Percentiles rank a stretch among this genome's conserved stretches.
Conservation (phyloP, 169 alveolate genomes). For the Perkinsus chesapeaki region DNA sequence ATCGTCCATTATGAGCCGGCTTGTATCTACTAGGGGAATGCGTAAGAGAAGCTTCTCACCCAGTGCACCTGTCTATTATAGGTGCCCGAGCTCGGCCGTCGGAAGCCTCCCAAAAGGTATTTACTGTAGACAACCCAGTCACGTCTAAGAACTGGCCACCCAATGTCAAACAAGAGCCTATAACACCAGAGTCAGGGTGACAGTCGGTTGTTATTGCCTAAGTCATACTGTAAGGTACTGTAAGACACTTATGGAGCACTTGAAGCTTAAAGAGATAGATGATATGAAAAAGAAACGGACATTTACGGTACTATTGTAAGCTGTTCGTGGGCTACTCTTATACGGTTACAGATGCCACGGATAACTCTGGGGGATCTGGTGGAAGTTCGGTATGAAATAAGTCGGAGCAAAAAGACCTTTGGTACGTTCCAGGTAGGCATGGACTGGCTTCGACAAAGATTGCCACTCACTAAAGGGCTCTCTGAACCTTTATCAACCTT, state of each 20-base stretch:
- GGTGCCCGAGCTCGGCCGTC: not conserved
- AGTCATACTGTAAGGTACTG: not conserved
- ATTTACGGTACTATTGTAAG: not conserved
- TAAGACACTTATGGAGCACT: not conserved
- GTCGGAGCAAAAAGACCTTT: slow-evolving; percentile 36
- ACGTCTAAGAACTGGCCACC: not conserved
- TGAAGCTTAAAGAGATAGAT: not conserved
- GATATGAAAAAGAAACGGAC: not conserved
- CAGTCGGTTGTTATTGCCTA: not conserved
- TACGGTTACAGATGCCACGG: slow-evolving; percentile 32
- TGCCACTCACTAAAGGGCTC: too few species aligned
- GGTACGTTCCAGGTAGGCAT: slow-evolving; percentile 23
- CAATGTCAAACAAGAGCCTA: not conserved
- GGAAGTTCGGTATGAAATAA: slow-evolving; percentile 35
- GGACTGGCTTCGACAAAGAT: not conserved
- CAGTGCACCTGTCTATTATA: not conserved
- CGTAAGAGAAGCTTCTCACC: not conserved
- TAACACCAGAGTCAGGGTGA: not conserved
- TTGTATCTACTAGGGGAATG: not conserved
- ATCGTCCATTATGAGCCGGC: too few species aligned
- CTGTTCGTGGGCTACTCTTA: too few species aligned
- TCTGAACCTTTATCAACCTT: too few species aligned
- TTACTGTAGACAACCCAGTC: not conserved
- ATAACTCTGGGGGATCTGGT: slow-evolving; percentile 29
- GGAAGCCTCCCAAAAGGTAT: not conserved